Conservation (phyloP, 176 grass and related monocot genomes). For the Echinochloa phyllopogon region DNA sequence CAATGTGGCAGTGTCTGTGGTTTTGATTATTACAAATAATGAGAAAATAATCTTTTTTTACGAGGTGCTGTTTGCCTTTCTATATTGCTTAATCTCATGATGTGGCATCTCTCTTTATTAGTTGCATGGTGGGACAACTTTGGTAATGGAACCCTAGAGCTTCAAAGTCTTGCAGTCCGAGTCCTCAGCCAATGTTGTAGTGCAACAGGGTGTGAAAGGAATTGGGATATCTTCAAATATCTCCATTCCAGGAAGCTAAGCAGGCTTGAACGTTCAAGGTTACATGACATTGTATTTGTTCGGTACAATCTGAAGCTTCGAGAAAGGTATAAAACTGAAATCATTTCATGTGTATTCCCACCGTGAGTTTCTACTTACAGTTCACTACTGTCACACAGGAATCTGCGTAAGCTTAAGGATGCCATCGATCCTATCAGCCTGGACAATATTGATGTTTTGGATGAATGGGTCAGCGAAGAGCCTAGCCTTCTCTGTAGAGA, state of each 20-base stretch:
- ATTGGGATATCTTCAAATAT: slow-evolving; percentile 51
- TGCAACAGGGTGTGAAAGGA: slow-evolving; percentile 60
- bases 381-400: slow-evolving; percentile 30
- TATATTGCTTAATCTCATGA: not conserved
- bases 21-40: not conserved
- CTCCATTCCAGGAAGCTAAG: slow-evolving; percentile 56
- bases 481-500: slow-evolving; percentile 55
- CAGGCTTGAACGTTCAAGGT: slow-evolving; percentile 53
- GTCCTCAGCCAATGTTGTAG: slow-evolving; percentile 70
- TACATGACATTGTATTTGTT: slow-evolving; percentile 46
- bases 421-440: slow-evolving; percentile 56
- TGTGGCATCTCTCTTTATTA: slow-evolving; percentile 39
- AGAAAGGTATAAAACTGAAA: slow-evolving; percentile 44
- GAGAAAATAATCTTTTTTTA: not conserved
- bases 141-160: slow-evolving; percentile 57
- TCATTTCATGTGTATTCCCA: not conserved
- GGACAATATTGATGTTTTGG: slow-evolving; percentile 53
- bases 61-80: not conserved
- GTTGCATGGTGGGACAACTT: slow-evolving; percentile 74
- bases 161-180: slow-evolving; percentile 56
- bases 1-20: not conserved
- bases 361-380: slow-evolving; percentile 1
- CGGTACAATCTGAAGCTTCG: slow-evolving; percentile 61
- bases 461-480: slow-evolving; percentile 64
- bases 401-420: slow-evolving; percentile 26